These are phyloP conservation scores for Hyparrhenia diplandra DNA, from an alignment of 176 grass and related monocot genomes.

Conservation along the genomic window DNA sequence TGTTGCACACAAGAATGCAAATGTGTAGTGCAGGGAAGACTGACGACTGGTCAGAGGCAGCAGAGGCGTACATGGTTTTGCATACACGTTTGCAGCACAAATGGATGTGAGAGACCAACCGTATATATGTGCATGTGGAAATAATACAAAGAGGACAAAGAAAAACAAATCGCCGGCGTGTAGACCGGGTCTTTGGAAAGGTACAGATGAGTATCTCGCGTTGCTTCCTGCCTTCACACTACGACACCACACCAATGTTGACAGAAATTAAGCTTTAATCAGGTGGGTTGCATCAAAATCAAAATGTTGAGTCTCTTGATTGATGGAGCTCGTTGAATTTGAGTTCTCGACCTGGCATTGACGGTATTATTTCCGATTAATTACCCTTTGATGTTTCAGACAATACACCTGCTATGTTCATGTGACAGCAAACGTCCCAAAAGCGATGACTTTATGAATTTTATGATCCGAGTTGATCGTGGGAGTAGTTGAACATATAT, in stretches of 20 bases:
- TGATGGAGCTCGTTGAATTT: background rate
- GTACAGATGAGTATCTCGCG: background rate
- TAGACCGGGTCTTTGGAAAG: slow-evolving; percentile 4
- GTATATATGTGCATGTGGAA: background rate
- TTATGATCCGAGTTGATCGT: background rate
- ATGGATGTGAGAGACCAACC: background rate
- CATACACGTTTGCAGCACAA: background rate
- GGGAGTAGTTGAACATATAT: too few species aligned
- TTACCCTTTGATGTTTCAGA: background rate
- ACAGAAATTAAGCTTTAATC: background rate
- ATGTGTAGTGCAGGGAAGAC: background rate
- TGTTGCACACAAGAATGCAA: background rate
- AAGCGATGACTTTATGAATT: background rate
- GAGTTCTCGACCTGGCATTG: background rate
- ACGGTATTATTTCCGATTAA: background rate
- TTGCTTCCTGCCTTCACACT: background rate
- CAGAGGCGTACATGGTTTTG: background rate
- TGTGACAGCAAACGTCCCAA: too few species aligned
- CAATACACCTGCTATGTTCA: too few species aligned
- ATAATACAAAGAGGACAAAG: too few species aligned
- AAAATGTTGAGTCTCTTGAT: background rate
- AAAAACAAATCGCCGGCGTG: background rate
- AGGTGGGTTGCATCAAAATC: background rate
- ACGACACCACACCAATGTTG: background rate
- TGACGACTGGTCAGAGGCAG: background rate